A percentile compares a stretch with the other conserved stretches of the same genome.
Conservation (phyloP, 2,329 filamentous ascomycete genomes). For the Exophiala xenobiotica region DNA sequence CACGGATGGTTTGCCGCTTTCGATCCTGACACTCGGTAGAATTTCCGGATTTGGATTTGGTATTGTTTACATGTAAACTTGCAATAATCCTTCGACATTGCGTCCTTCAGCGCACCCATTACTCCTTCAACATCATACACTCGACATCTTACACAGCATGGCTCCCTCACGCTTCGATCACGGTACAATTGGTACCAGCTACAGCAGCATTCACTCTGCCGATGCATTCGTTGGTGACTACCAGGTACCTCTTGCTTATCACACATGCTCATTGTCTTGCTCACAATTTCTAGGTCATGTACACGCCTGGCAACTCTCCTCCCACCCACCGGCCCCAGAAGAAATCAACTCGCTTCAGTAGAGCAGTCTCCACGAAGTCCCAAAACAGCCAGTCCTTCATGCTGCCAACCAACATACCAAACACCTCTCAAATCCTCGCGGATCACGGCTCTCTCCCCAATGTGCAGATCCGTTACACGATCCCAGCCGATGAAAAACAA, state of each 20-base stretch:
- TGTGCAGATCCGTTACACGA: conserved; percentile 28
- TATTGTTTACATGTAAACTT: no score
- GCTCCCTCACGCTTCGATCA: conserved; percentile 28
- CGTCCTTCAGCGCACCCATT: conserved; percentile 6
- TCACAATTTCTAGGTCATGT: conserved; percentile 27
- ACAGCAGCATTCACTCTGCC: conserved; percentile 31
- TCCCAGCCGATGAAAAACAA: conserved; percentile 32
- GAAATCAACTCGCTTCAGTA: conserved; percentile 29
- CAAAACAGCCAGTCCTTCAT: conserved; percentile 30
- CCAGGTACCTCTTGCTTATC: conserved; percentile 20
- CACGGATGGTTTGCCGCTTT: background rate
- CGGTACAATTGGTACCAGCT: conserved; percentile 29
- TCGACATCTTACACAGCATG: conserved; percentile 13
- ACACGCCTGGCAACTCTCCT: conserved; percentile 31
- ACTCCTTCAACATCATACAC: conserved; percentile 10
- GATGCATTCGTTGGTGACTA: conserved; percentile 31
- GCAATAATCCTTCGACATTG: no score
- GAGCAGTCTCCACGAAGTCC: conserved; percentile 20
- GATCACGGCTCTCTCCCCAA: conserved; percentile 28
- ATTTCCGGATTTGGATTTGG: background rate
- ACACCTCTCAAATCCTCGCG: conserved; percentile 30
- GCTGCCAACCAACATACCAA: conserved; percentile 29
- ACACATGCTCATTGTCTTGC: background rate
- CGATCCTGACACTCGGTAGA: background rate
- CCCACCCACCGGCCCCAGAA: conserved; percentile 22